A percentile compares a stretch with the other conserved stretches of the same genome.
phyloP scores from a whole-genome alignment of 1,284 basidiomycete genomes.

The Trametes versicolor region DNA sequence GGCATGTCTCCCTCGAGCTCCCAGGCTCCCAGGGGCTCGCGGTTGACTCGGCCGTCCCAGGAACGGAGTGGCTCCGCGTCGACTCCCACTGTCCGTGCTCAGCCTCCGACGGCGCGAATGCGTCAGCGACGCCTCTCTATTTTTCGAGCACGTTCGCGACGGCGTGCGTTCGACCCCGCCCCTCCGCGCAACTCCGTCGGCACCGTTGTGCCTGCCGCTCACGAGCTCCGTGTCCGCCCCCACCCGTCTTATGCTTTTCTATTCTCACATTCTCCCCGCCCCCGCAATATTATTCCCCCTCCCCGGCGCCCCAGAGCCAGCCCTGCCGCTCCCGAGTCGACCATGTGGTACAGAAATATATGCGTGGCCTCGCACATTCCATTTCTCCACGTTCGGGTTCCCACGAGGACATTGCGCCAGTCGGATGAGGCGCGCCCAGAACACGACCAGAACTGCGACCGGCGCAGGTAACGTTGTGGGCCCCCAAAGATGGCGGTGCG shows the following conservation, averaged over 20 bases:
- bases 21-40: slow-evolving; percentile 24
- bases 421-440: slow-evolving; percentile 9
- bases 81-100: slow-evolving; percentile 28
- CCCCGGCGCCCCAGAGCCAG: background rate
- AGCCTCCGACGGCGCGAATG: slow-evolving; percentile 13
- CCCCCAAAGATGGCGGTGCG: slow-evolving; percentile 12
- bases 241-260: background rate
- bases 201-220: slow-evolving; percentile 12
- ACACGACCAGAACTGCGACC: slow-evolving; percentile 10
- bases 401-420: slow-evolving; percentile 13
- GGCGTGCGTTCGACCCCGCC: slow-evolving; percentile 10
- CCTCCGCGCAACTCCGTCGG: slow-evolving; percentile 15
- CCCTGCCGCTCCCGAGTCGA: background rate
- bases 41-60: slow-evolving; percentile 20
- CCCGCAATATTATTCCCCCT: background rate
- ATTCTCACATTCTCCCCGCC: slow-evolving; percentile 8
- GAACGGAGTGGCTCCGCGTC: slow-evolving; percentile 17
- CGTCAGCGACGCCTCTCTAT: slow-evolving; percentile 12
- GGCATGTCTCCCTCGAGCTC: slow-evolving; percentile 27
- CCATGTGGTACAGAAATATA: slow-evolving; percentile 7
- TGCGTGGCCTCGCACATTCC: slow-evolving; percentile 12
- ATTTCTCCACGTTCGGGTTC: slow-evolving; percentile 8
- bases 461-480: slow-evolving; percentile 19
- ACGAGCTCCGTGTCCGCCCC: background rate
- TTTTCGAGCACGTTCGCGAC: slow-evolving; percentile 15